These are phyloP conservation scores for Arabidopsis suecica DNA, from an alignment of 345 rosid species.

Conservation along the genomic window DNA sequence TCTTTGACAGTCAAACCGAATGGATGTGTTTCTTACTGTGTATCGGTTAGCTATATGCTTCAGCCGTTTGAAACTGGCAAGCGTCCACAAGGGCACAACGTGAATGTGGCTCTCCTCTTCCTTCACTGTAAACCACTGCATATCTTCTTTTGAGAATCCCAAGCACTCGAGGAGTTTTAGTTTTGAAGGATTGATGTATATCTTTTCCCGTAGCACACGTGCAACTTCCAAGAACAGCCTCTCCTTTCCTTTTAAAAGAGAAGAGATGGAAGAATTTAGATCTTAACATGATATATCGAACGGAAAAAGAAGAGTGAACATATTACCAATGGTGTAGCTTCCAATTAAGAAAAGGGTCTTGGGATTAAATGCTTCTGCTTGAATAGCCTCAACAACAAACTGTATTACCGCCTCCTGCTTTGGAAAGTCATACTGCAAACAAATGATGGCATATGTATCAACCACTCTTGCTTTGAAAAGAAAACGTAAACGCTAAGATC, in stretches of 20 bases:
- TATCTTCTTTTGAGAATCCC: slow-evolving; percentile 77
- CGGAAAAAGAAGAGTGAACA: not conserved
- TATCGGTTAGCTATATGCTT: slow-evolving; percentile 79
- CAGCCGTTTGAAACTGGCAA: slow-evolving; percentile 92
- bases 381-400: slow-evolving; percentile 92
- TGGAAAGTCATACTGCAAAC: slow-evolving; percentile 90
- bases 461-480: not conserved
- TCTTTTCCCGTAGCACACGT: slow-evolving; percentile 69
- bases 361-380: slow-evolving; percentile 94
- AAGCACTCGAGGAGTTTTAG: slow-evolving; percentile 73
- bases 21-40: slow-evolving; percentile 57
- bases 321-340: slow-evolving; percentile 89
- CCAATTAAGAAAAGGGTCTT: slow-evolving; percentile 89
- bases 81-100: slow-evolving; percentile 95
- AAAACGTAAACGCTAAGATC: not conserved
- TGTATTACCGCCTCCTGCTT: slow-evolving; percentile 92
- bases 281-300: slow-evolving; percentile 10
- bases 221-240: slow-evolving; percentile 94
- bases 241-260: slow-evolving; percentile 70
- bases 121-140: slow-evolving; percentile 84
- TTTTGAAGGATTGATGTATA: slow-evolving; percentile 74
- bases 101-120: slow-evolving; percentile 92
- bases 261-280: slow-evolving; percentile 16
- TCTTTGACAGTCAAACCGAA: not conserved
- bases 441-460: slow-evolving; percentile 22